Evolutionary conservation across 2,329 filamentous ascomycete genomes (phyloP).

Genomic region (Botrytis pseudocinerea): DNA sequence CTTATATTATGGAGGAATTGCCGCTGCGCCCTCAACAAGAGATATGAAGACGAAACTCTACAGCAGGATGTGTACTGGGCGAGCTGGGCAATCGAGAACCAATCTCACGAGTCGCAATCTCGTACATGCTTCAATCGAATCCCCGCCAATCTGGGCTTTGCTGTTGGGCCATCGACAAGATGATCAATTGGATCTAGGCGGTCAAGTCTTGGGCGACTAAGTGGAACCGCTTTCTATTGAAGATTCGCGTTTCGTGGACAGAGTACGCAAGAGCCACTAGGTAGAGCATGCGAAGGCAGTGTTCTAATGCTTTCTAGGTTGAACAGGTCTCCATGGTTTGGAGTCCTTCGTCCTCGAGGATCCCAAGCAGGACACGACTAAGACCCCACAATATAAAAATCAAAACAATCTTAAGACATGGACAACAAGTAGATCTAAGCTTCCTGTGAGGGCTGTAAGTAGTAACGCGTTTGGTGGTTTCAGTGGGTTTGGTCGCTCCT

Average conservation of each 20-base stretch:
- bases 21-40: slow-evolving; percentile 21
- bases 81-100: not conserved
- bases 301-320: not conserved
- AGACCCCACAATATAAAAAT: slow-evolving; percentile 1
- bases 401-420: slow-evolving; percentile 9
- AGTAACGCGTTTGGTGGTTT: not conserved
- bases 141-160: slow-evolving; percentile 11
- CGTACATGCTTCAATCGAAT: slow-evolving; percentile 4
- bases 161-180: not conserved
- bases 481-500: not conserved
- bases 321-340: not conserved
- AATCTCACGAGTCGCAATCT: slow-evolving; percentile 3
- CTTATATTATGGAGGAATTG: slow-evolving; percentile 3
- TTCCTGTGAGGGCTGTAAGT: not conserved
- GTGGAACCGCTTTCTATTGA: slow-evolving; percentile 11
- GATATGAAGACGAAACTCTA: not conserved
- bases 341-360: not conserved
- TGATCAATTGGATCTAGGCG: slow-evolving; percentile 1
- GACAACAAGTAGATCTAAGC: slow-evolving; percentile 12
- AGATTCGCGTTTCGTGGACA: not conserved
- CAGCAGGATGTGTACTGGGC: not conserved
- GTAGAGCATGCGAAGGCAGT: slow-evolving; percentile 14
- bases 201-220: not conserved
- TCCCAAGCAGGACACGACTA: slow-evolving; percentile 5
- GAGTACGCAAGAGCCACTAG: slow-evolving; percentile 17